Base-by-base conservation (phyloP, 805 yeast species). In the Teunomyces kruisii region DNA sequence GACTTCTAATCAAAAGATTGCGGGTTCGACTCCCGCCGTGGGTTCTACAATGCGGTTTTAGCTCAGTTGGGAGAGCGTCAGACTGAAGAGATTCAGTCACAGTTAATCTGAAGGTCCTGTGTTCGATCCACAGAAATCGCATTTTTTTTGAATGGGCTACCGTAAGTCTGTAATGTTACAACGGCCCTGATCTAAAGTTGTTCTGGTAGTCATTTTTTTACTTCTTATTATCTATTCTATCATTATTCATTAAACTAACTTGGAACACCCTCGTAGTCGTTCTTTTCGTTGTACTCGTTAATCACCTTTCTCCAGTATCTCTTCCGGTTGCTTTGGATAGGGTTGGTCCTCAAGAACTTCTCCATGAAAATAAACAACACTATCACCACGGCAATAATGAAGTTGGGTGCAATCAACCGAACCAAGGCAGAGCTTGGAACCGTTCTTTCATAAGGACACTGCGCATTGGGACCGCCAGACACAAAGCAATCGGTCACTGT, bases 211-310 rank as follows among this genome's bases (percentile, higher is more conserved):
- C 17, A 9, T 14, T 35, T 9, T 54, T 42, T 42, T 51, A 56
- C 62, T 35, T 41, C 22, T 19, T 40, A 24, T 22, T 16, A 26
- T 16, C 16, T 32, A 19, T n/a, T 44, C 5, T 16, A n/a, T 16
- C 15, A 27, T n/a, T 9, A 12, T 19, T 26, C 57, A 58, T 89
- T 2, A 89, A 80, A 35, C 22, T 35, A 35, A 35, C 38, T 35
- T 9, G 97, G 96, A 7, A 88, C 92, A 4, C 97, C 97, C 62
- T 91, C 96, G 53, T 79, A 82, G 47, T 86, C 94, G 40, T 80
- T 67, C 50, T 80, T 79, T 27, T 82, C 70, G 46, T 75, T 75
- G 51, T 80, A 79, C 40, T 79, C 79, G 29, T 78, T 62, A 6
- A 83, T 58, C 42, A 72, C 75, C 54, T 76, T 79, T 84, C 92